Percentiles rank a stretch among this genome's conserved stretches.
These are phyloP conservation scores for Stygiomarasmius scandens DNA, from an alignment of 1,284 basidiomycete genomes.

Conservation along the genomic window DNA sequence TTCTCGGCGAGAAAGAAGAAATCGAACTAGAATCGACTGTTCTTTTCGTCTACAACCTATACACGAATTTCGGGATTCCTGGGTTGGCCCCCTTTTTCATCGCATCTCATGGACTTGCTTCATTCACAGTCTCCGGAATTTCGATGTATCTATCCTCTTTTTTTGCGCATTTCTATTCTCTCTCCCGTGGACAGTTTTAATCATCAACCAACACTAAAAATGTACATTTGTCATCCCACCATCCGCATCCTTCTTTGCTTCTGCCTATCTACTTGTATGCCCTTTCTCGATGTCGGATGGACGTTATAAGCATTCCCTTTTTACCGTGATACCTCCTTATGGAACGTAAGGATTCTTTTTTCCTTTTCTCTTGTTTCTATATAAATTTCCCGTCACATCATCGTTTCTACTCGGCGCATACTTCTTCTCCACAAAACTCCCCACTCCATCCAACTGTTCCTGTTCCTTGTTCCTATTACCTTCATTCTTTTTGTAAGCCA, in stretches of 20 bases:
- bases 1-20: background rate
- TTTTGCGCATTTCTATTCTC: background rate
- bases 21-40: background rate
- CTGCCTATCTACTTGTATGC: background rate
- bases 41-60: background rate
- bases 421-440: background rate
- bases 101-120: background rate
- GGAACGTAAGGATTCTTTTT: background rate
- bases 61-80: background rate
- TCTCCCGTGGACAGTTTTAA: background rate
- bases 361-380: background rate
- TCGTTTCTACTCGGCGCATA: no score
- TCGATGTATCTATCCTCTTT: constrained; percentile 1
- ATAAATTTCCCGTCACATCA: background rate
- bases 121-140: background rate
- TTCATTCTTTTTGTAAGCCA: background rate
- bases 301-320: background rate
- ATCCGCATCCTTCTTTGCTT: background rate
- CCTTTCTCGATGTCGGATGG: background rate
- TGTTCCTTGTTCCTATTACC: background rate
- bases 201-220: background rate
- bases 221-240: background rate
- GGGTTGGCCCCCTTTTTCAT: background rate
- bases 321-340: background rate
- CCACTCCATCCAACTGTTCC: background rate